Evolutionary conservation across 2,329 filamentous ascomycete species (phyloP).

Genomic region (Acrocalymma vagum): DNA sequence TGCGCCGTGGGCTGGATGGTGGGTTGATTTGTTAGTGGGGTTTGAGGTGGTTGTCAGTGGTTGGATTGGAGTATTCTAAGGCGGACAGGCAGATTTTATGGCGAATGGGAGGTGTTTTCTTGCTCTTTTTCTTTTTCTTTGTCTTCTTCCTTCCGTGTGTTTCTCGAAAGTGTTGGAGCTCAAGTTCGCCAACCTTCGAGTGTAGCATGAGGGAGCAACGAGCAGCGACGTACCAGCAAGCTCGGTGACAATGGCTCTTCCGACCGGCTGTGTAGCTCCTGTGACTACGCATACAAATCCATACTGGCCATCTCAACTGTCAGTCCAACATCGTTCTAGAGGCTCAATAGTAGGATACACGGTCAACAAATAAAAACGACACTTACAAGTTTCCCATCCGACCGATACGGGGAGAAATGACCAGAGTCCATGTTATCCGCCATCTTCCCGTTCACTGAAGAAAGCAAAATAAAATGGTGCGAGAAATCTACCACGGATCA

Average conservation of each 20-base stretch:
- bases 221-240: constrained; percentile 58
- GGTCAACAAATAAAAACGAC: background rate
- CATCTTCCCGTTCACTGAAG: constrained; percentile 10
- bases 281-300: constrained; percentile 73
- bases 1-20: constrained; percentile 68
- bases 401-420: constrained; percentile 65
- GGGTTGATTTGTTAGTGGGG: background rate
- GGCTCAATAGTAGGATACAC: background rate
- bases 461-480: background rate
- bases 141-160: no score
- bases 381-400: constrained; percentile 65
- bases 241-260: constrained; percentile 67
- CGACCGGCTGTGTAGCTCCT: constrained; percentile 68
- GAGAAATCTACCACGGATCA: no score
- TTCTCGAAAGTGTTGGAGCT: no score
- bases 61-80: no score
- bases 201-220: no score
- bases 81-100: no score
- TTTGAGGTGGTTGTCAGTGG: background rate
- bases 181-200: no score
- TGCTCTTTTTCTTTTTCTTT: no score
- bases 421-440: constrained; percentile 45
- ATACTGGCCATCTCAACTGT: constrained; percentile 55
- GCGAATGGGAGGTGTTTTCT: no score
- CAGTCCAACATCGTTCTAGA: background rate